Conservation (phyloP, 441 rosid species). For the Corymbia calophylla region DNA sequence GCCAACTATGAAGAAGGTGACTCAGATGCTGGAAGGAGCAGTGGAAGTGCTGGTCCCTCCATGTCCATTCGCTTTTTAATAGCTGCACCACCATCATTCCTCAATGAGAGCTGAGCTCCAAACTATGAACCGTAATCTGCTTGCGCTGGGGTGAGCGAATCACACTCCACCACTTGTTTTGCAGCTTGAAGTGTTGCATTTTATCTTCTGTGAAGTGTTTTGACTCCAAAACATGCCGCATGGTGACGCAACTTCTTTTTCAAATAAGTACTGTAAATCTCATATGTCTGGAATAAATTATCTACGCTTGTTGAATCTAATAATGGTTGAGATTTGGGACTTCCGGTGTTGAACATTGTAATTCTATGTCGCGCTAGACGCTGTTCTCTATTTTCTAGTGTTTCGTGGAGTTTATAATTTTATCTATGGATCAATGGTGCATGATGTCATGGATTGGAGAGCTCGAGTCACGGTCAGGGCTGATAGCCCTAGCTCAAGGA, state of each 20-base stretch:
- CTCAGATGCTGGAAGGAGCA: conserved; percentile 28
- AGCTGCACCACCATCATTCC: background rate
- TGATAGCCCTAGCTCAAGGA: background rate
- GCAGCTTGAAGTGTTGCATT: background rate
- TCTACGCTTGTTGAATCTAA: background rate
- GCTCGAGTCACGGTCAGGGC: background rate
- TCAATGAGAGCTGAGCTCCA: background rate
- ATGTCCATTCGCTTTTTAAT: conserved; percentile 1
- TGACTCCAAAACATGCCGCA: background rate
- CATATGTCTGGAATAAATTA: background rate
- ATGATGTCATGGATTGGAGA: background rate
- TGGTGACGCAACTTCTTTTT: background rate
- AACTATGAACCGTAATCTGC: background rate
- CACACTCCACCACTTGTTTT: background rate
- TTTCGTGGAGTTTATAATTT: background rate
- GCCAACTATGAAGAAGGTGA: conserved; percentile 24
- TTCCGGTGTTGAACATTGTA: background rate
- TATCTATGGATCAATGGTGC: background rate
- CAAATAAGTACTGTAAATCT: background rate
- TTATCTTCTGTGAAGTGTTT: background rate
- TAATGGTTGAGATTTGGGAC: background rate
- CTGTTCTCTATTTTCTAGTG: background rate
- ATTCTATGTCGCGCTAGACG: background rate
- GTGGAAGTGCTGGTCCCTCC: conserved; percentile 19
- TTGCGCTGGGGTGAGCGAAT: background rate